Conservation (phyloP, 768 basidiomycete genomes). For the Mycena olivaceomarginata region DNA sequence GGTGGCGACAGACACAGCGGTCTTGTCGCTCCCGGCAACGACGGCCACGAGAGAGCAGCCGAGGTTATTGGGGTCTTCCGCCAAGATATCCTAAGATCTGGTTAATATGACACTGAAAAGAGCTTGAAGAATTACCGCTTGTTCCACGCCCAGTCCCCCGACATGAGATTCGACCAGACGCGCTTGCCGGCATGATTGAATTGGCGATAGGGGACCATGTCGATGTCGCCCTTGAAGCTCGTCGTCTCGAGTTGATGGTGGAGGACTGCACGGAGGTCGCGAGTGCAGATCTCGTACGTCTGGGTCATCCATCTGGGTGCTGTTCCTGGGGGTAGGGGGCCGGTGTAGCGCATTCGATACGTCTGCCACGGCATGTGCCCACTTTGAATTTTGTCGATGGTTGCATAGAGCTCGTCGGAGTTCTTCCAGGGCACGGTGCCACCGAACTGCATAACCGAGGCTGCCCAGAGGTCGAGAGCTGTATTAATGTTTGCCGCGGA, state of each 20-base stretch:
- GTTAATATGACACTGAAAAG: conserved; percentile 11
- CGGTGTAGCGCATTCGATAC: conserved; percentile 15
- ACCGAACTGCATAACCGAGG: not conserved
- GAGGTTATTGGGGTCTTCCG: conserved; percentile 46
- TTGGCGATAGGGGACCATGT: conserved; percentile 49
- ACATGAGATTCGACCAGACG: conserved; percentile 51
- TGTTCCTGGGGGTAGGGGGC: conserved; percentile 11
- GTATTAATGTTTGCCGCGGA: conserved; percentile 4
- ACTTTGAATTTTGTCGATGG: no score
- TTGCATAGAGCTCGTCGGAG: conserved; percentile 21
- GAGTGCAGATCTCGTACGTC: conserved; percentile 28
- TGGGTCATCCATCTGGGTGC: conserved; percentile 31
- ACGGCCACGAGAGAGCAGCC: conserved; percentile 57
- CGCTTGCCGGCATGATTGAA: conserved; percentile 47
- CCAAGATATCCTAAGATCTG: conserved; percentile 35
- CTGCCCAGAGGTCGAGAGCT: conserved; percentile 32
- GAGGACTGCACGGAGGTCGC: conserved; percentile 1
- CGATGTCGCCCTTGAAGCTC: conserved; percentile 37
- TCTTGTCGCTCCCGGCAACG: conserved; percentile 63
- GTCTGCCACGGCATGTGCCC: conserved; percentile 11
- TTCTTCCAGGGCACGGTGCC: conserved; percentile 32
- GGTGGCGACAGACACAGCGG: conserved; percentile 63
- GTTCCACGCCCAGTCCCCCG: conserved; percentile 52
- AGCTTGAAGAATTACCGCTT: conserved; percentile 43
- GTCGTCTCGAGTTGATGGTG: conserved; percentile 16